phyloP scores from a whole-genome alignment of 2,329 filamentous ascomycete genomes.

The Cercospora berteroae region DNA sequence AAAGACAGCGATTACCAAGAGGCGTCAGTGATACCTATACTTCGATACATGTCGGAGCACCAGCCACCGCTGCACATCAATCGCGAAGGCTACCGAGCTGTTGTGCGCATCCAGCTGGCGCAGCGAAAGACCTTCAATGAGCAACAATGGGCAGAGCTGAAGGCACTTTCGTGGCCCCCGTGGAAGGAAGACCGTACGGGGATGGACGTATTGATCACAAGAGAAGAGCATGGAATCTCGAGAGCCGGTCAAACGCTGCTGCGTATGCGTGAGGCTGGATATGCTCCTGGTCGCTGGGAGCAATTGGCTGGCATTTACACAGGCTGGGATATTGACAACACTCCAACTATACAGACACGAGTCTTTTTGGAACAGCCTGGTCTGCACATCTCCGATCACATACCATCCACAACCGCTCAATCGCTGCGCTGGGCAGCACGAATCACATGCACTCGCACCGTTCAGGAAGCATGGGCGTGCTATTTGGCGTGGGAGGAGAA shows the following conservation, averaged over 20 bases:
- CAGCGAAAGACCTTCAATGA: constrained; percentile 57
- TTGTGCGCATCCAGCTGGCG: constrained; percentile 57
- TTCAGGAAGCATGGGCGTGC: constrained; percentile 64
- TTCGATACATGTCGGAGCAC: constrained; percentile 57
- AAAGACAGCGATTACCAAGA: constrained; percentile 52
- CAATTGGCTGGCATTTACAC: constrained; percentile 53
- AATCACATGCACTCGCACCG: constrained; percentile 58
- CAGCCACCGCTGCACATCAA: constrained; percentile 56
- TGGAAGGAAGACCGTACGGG: constrained; percentile 63
- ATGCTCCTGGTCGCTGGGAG: constrained; percentile 53
- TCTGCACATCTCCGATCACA: constrained; percentile 19
- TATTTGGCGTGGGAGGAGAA: constrained; percentile 57
- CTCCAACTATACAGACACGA: constrained; percentile 62
- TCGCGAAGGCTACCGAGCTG: constrained; percentile 57
- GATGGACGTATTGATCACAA: constrained; percentile 58
- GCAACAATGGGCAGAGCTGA: constrained; percentile 57
- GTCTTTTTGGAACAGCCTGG: constrained; percentile 37
- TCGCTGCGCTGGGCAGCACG: constrained; percentile 53
- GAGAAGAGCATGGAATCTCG: constrained; percentile 56
- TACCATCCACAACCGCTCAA: background rate
- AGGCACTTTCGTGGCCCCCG: constrained; percentile 62
- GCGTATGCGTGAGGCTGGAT: constrained; percentile 61
- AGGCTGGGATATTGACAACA: constrained; percentile 63
- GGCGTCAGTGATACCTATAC: constrained; percentile 56
- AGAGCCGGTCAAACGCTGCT: constrained; percentile 56